These are phyloP conservation scores for Citropsis articulata DNA, from an alignment of 345 rosid species.

Conservation along the genomic window DNA sequence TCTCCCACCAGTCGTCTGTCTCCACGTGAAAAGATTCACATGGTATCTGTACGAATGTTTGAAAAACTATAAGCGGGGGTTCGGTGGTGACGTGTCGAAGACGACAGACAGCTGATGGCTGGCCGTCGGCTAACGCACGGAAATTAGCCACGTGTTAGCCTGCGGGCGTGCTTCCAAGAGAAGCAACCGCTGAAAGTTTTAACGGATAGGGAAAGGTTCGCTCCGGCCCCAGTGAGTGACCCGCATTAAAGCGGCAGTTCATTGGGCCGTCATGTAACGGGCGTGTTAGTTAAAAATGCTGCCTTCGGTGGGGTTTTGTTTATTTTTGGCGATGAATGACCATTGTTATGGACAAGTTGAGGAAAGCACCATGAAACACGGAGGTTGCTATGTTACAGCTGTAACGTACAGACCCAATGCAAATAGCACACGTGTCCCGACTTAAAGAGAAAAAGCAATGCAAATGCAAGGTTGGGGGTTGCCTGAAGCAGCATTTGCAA, in stretches of 20 bases:
- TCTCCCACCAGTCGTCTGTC: neutral
- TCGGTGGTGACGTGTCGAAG: slow-evolving; percentile 28
- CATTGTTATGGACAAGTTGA: too few relatives aligned
- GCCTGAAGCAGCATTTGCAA: too few relatives aligned
- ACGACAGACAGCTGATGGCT: slow-evolving; percentile 25
- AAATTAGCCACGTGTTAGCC: slow-evolving; percentile 10
- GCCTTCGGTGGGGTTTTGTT: too few relatives aligned
- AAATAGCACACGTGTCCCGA: too few relatives aligned
- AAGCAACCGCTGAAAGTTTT: neutral
- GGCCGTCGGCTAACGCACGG: slow-evolving; percentile 20
- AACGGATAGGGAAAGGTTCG: neutral
- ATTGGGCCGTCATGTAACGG: slow-evolving; percentile 18
- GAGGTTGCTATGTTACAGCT: too few relatives aligned
- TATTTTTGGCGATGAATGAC: too few relatives aligned
- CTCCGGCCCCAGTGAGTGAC: too few relatives aligned
- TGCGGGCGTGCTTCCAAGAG: neutral
- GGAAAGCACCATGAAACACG: too few relatives aligned
- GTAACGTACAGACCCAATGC: too few relatives aligned
- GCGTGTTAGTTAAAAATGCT: neutral
- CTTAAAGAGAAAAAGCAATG: too few relatives aligned
- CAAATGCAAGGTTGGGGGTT: too few relatives aligned
- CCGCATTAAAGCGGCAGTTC: neutral
- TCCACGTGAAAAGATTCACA: slow-evolving; percentile 24
- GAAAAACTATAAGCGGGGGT: neutral
- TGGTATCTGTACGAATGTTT: slow-evolving; percentile 16